Conservation (phyloP, 1,284 basidiomycete species). For the Papiliotrema fonsecae region DNA sequence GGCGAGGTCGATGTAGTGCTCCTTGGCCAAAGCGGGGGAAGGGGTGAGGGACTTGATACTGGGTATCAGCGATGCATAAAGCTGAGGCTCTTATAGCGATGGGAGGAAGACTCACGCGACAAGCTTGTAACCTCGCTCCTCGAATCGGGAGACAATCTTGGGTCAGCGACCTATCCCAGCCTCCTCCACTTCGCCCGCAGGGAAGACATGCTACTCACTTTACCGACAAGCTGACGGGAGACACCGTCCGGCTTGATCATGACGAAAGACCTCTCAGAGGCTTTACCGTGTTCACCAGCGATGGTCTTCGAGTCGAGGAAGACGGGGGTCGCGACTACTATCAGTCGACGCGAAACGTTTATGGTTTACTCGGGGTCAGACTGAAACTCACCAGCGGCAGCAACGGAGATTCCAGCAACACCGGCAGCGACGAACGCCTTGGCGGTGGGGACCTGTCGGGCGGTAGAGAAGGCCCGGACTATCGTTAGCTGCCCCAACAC, state of each 20-base stretch:
- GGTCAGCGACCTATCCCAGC: too few species aligned
- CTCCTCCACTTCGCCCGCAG: too few species aligned
- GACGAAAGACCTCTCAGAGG: conserved; percentile 49
- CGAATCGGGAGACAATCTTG: conserved; percentile 41
- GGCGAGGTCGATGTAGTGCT: conserved; percentile 44
- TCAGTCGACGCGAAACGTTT: background rate
- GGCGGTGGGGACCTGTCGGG: conserved; percentile 24
- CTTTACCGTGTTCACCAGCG: conserved; percentile 50
- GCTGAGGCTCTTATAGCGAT: too few species aligned
- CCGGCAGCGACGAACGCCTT: conserved; percentile 22
- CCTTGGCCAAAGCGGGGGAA: conserved; percentile 39
- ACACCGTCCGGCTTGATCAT: conserved; percentile 50
- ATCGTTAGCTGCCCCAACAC: background rate
- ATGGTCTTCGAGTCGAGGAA: conserved; percentile 48
- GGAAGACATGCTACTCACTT: conserved; percentile 30
- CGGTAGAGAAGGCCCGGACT: conserved; percentile 40
- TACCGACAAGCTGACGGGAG: conserved; percentile 42
- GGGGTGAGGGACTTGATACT: conserved; percentile 44
- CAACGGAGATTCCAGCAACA: conserved; percentile 28
- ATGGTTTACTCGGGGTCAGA: background rate
- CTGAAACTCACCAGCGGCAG: conserved; percentile 29
- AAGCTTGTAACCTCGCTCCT: conserved; percentile 46
- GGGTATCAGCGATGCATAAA: conserved; percentile 3
- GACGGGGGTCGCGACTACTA: conserved; percentile 19
- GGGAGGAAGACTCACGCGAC: conserved; percentile 31